Evolutionary conservation across 2,329 filamentous ascomycete genomes (phyloP), one percentile per base, ranked within the genome.

Genomic region (Ploettnerulaceae sp.): DNA sequence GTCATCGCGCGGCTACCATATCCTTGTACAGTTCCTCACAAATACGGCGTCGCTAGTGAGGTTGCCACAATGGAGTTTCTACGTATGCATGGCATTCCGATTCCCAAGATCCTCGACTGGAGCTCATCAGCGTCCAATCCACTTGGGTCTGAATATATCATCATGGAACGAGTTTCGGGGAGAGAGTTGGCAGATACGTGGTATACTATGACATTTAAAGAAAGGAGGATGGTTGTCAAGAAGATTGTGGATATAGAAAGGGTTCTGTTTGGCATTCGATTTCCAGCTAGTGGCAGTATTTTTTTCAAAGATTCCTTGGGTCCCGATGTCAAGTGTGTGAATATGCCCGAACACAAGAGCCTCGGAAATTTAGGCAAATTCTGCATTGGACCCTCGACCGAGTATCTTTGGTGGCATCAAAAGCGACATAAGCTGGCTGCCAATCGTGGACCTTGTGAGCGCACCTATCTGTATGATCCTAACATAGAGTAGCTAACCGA

Each of bases 71-170:
- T 55, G 52, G 50, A 58, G 26, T 57, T 57, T 51, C 47, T 58
- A 44, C 49, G 54, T 22, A 37, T 48, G 26, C 51, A 58, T 47
- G 56, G 58, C n/a, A 33, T 62, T 35, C 53, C 51, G 12, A 46
- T 52, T 47, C 46, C 53, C 15, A 49, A 48, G 34, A 36, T 64
- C 59, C 48, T 64, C 39, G 41, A 63, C 62, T 46, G 63, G 63
- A 47, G 60, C 60, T 36, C 61, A 64, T 53, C 62, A 56, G 49
- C 61, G 54, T 43, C 36, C 24, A 67, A 67, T 52, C 29, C 49
- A n/a, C 59, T 68, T 44, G 62, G 63, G 20, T 60, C 55, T 25
- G 63, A 67, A 51, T 68, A 69, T 40, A 68, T 69, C 15, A 66
- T 69, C 29, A 67, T 67, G 61, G 66, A 68, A 45, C 62, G 66